Base-by-base conservation (phyloP, 768 basidiomycete species). In the Phylloporus sp. region DNA sequence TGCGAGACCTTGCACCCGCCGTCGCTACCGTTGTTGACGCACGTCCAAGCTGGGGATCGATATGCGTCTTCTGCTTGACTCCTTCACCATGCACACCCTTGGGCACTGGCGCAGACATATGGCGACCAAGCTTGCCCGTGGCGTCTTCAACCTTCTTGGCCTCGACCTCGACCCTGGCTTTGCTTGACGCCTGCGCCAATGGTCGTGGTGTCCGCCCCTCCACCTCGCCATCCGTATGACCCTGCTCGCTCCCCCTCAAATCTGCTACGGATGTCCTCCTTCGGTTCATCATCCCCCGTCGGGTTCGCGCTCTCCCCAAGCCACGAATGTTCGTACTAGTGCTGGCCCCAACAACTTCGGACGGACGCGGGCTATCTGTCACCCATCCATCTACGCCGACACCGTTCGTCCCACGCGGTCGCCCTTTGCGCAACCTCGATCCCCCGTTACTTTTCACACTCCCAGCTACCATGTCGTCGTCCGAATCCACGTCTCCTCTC, bases 211-310 rank as follows among this genome's bases (percentile, higher is more conserved):
- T 18, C 36, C n/a, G 43, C 46, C 28, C 50, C 9, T 38, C 58
- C 39, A 57, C 29, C 24, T 67, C 67, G 0, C 60, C 63, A 45
- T 67, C 66, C 16, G 67, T 65, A 39, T 69, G 60, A 4, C 66
- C 66, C 6, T 59, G 62, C 8, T 65, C 60, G 12, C 41, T 50
- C 9, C 67, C 65, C 45, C 58, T 60, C 50, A 67, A 16, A 15
- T 67, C 61, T 0, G 65, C 60, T 38, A 69, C 56, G 4, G 60
- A 64, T 8, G 44, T 55, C 24, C 56, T 69, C 49, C 40, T 54
- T 2, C 45, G 60, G 13, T 46, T 60, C 27, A 36, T 26, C 12
- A 24, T 55, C 7, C 52, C 46, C 2, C 49, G 43, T 13, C 47
- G 47, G 9, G 45, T 42, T n/a, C 47, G 55, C 27, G 45, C 42